Percentiles rank a stretch among this genome's conserved stretches.
Conservation (phyloP, 1,284 basidiomycete genomes). For the Wallemia hederae region DNA sequence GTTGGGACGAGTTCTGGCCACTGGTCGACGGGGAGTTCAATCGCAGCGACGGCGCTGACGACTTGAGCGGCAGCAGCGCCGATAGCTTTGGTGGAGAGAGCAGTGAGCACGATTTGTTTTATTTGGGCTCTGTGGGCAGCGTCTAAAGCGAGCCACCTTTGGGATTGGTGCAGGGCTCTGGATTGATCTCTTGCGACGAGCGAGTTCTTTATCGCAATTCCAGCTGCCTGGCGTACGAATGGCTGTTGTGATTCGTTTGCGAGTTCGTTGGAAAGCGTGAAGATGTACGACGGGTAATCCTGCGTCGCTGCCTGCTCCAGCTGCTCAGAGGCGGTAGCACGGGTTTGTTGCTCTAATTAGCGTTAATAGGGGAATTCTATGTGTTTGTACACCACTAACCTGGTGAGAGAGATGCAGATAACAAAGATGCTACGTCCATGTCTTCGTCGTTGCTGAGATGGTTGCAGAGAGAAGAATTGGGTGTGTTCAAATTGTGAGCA, state of each 20-base stretch:
- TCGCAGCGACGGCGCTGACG: slow-evolving; percentile 69
- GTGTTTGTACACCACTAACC: slow-evolving; percentile 27
- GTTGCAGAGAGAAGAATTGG: not conserved
- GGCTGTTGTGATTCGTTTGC: slow-evolving; percentile 38
- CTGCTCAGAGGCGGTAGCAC: slow-evolving; percentile 61
- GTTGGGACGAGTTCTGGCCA: slow-evolving; percentile 77
- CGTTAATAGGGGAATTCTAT: not conserved
- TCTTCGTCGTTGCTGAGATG: not conserved
- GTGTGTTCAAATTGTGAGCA: too few species aligned
- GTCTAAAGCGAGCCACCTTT: slow-evolving; percentile 51
- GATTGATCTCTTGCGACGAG: slow-evolving; percentile 50
- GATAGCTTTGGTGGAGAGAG: slow-evolving; percentile 46
- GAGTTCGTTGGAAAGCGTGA: slow-evolving; percentile 54
- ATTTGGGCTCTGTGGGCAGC: slow-evolving; percentile 42
- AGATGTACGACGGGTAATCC: slow-evolving; percentile 75
- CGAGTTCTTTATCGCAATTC: slow-evolving; percentile 88
- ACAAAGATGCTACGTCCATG: slow-evolving; percentile 48
- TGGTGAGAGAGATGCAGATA: slow-evolving; percentile 55
- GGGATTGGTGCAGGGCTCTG: slow-evolving; percentile 24
- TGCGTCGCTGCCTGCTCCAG: slow-evolving; percentile 54
- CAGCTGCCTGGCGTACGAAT: slow-evolving; percentile 73
- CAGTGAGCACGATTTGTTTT: slow-evolving; percentile 60
- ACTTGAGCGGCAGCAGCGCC: slow-evolving; percentile 75
- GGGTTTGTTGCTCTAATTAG: slow-evolving; percentile 26
- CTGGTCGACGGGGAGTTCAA: slow-evolving; percentile 60